phyloP scores from a whole-genome alignment of 345 rosid genomes.

The Excoecaria agallocha region DNA sequence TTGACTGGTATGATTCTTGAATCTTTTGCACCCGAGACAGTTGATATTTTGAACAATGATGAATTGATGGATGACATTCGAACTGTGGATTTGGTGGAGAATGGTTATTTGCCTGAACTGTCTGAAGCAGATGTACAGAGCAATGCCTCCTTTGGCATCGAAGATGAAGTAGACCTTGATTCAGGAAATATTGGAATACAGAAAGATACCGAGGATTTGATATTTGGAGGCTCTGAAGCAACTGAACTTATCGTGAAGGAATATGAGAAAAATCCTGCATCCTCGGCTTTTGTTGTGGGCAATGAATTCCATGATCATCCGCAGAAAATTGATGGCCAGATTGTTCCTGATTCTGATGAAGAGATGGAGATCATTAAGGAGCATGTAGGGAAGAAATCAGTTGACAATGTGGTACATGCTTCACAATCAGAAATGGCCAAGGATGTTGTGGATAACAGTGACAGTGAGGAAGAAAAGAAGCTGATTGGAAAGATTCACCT shows the following conservation, averaged over 20 bases:
- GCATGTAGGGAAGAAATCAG: slow-evolving; percentile 23
- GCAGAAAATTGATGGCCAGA: slow-evolving; percentile 15
- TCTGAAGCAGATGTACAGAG: slow-evolving; percentile 11
- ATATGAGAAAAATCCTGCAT: slow-evolving; percentile 8
- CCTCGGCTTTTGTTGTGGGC: slow-evolving; percentile 6
- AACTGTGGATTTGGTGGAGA: background rate
- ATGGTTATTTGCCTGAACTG: slow-evolving; percentile 9
- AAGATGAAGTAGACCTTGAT: slow-evolving; percentile 15
- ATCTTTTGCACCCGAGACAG: slow-evolving; percentile 6
- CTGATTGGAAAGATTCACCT: slow-evolving; percentile 43
- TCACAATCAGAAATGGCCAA: slow-evolving; percentile 14
- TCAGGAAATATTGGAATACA: slow-evolving; percentile 12
- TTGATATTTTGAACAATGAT: slow-evolving; percentile 6
- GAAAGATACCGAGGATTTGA: slow-evolving; percentile 27
- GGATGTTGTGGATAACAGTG: slow-evolving; percentile 16
- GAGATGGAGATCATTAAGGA: slow-evolving; percentile 16
- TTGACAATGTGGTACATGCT: slow-evolving; percentile 11
- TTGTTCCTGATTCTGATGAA: slow-evolving; percentile 17
- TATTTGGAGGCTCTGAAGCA: slow-evolving; percentile 25
- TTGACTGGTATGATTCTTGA: slow-evolving; percentile 22
- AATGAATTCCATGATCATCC: slow-evolving; percentile 31
- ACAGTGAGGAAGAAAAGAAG: slow-evolving; percentile 45
- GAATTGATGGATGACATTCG: slow-evolving; percentile 9
- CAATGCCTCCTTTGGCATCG: background rate
- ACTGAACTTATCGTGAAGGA: slow-evolving; percentile 16